These are phyloP conservation scores for Leptographium wingfieldii DNA, from an alignment of 2,329 filamentous ascomycete species.

Conservation along the genomic window DNA sequence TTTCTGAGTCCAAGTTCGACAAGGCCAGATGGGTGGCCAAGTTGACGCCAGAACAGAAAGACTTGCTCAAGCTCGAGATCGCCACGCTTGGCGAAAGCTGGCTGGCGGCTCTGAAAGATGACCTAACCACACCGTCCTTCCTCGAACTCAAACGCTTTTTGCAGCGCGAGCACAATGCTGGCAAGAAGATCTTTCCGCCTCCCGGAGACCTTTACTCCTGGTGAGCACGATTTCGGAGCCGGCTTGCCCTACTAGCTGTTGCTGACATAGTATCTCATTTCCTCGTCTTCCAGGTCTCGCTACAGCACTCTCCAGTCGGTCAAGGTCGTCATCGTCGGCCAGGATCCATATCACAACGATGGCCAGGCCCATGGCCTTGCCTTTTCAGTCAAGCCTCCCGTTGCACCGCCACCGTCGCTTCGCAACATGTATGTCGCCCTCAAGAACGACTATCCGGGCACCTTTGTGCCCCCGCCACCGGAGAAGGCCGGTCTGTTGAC, in stretches of 20 bases:
- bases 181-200: conserved; percentile 77
- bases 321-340: conserved; percentile 86
- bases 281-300: conserved; percentile 56
- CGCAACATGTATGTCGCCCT: conserved; percentile 88
- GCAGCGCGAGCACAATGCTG: conserved; percentile 58
- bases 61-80: conserved; percentile 78
- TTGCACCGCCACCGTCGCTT: conserved; percentile 75
- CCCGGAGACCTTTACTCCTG: conserved; percentile 87
- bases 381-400: conserved; percentile 88
- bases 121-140: conserved; percentile 67
- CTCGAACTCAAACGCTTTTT: conserved; percentile 81
- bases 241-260: background rate
- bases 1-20: conserved; percentile 51
- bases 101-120: conserved; percentile 79
- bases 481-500: conserved; percentile 73
- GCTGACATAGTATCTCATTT: background rate
- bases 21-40: conserved; percentile 81
- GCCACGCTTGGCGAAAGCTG: conserved; percentile 85
- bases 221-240: conserved; percentile 31
- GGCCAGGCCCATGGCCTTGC: conserved; percentile 94
- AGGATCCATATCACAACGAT: conserved; percentile 92
- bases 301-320: conserved; percentile 81
- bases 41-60: conserved; percentile 68
- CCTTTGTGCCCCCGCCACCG: conserved; percentile 60
- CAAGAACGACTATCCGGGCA: conserved; percentile 75